Percentiles rank a stretch among this genome's conserved stretches.
phyloP scores from a whole-genome alignment of 495 filamentous ascomycete genomes.

The Thermothielavioides terrestris region DNA sequence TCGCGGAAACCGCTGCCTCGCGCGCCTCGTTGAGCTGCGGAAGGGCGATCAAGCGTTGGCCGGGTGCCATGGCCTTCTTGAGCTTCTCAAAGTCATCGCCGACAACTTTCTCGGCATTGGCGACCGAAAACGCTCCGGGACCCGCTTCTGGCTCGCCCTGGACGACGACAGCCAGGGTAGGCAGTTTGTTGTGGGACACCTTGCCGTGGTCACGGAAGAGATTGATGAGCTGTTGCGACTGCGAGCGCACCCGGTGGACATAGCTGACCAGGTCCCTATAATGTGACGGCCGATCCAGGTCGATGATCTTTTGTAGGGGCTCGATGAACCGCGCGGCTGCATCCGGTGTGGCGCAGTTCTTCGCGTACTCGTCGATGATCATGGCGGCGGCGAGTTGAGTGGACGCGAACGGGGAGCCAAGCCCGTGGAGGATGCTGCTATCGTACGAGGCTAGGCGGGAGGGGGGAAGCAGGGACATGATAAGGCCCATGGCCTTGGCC shows the following conservation, averaged over 20 bases:
- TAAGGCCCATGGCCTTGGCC: conserved; percentile 69
- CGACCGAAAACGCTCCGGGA: conserved; percentile 80
- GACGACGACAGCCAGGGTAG: conserved; percentile 74
- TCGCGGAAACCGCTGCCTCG: conserved; percentile 55
- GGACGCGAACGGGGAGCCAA: conserved; percentile 65
- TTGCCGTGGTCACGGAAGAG: conserved; percentile 81
- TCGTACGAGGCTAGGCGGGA: conserved; percentile 44
- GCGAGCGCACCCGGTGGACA: conserved; percentile 77
- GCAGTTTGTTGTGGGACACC: conserved; percentile 61
- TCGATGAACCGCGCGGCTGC: conserved; percentile 41
- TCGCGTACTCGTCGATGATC: conserved; percentile 83
- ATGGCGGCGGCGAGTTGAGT: conserved; percentile 78
- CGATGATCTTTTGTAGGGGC: conserved; percentile 61
- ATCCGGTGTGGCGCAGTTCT: conserved; percentile 36
- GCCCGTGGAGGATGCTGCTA: conserved; percentile 48
- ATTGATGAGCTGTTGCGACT: conserved; percentile 82
- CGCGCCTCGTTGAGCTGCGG: conserved; percentile 68
- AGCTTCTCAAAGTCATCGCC: conserved; percentile 74
- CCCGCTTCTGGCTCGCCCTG: conserved; percentile 88
- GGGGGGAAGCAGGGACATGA: conserved; percentile 55
- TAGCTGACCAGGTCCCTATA: conserved; percentile 86
- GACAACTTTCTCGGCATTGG: conserved; percentile 77
- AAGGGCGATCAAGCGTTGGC: conserved; percentile 69
- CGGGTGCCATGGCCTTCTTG: conserved; percentile 73
- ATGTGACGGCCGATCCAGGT: conserved; percentile 66